These are phyloP conservation scores for Hemileccinum impolitum DNA, from an alignment of 768 basidiomycete species.

Conservation along the genomic window DNA sequence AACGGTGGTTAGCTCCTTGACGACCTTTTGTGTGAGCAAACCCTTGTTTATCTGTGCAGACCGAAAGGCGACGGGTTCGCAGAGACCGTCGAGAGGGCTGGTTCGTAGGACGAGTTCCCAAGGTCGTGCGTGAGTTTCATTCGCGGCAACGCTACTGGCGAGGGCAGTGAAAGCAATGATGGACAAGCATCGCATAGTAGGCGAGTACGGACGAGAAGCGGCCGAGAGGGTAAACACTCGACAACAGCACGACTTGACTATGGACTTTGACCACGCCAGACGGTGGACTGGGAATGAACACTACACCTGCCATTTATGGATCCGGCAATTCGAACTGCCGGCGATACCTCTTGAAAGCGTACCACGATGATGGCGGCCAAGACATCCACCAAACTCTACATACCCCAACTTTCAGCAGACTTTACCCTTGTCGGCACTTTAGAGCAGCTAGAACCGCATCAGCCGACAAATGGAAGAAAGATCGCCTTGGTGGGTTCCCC, in stretches of 20 bases:
- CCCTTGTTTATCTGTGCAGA: slow-evolving; percentile 21
- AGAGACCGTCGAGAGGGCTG: slow-evolving; percentile 16
- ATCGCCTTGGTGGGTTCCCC: slow-evolving; percentile 57
- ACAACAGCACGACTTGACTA: not conserved
- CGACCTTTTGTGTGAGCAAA: slow-evolving; percentile 4
- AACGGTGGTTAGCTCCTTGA: slow-evolving; percentile 10
- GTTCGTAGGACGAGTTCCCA: slow-evolving; percentile 36
- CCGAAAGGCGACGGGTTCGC: slow-evolving; percentile 18
- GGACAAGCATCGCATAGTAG: slow-evolving; percentile 15
- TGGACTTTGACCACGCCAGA: too few relatives aligned
- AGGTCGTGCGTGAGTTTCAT: slow-evolving; percentile 76
- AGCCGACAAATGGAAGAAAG: slow-evolving; percentile 53
- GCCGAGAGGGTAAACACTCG: slow-evolving; percentile 1
- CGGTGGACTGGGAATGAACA: slow-evolving; percentile 15
- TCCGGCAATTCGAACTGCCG: not conserved
- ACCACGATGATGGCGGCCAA: slow-evolving; percentile 22
- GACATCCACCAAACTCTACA: slow-evolving; percentile 47
- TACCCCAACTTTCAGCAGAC: slow-evolving; percentile 48
- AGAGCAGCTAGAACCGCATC: slow-evolving; percentile 52
- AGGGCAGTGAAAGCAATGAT: slow-evolving; percentile 1
- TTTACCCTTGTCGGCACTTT: slow-evolving; percentile 55
- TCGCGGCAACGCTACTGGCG: not conserved
- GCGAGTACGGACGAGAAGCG: not conserved
- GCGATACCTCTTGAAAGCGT: not conserved
- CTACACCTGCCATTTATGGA: slow-evolving; percentile 27